phyloP scores from a whole-genome alignment of 192 early-diverging fungal species.

The Geranomyces michiganensis region DNA sequence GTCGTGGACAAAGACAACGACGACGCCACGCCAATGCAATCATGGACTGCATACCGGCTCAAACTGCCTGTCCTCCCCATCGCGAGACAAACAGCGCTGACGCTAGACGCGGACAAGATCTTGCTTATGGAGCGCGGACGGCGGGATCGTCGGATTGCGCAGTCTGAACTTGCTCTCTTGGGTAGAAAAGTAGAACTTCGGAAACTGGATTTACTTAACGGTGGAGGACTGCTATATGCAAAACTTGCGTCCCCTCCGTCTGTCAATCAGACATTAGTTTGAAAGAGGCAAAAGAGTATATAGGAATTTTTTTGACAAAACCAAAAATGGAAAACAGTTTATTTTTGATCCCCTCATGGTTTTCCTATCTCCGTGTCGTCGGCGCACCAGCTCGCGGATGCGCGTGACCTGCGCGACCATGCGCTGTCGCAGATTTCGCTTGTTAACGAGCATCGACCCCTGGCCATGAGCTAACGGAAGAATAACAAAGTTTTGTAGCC shows the following conservation, averaged over 20 bases:
- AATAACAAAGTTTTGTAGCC: background rate
- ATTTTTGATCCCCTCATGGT: too few relatives aligned
- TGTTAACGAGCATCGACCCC: background rate
- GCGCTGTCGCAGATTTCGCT: background rate
- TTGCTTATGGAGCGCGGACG: background rate
- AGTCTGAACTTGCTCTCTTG: background rate
- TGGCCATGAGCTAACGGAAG: background rate
- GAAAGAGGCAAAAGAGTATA: too few relatives aligned
- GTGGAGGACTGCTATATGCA: constrained; percentile 10
- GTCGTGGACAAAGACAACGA: background rate
- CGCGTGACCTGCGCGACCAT: background rate
- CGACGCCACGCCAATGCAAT: background rate
- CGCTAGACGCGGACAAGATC: background rate
- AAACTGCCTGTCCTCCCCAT: background rate
- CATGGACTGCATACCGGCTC: background rate
- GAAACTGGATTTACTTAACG: background rate
- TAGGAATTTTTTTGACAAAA: too few relatives aligned
- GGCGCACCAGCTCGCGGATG: too few relatives aligned
- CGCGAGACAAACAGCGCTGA: background rate
- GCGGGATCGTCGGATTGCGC: background rate
- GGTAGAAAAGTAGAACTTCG: background rate
- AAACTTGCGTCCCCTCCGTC: too few relatives aligned
- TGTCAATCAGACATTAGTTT: too few relatives aligned
- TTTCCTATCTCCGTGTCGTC: too few relatives aligned
- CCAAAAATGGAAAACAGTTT: too few relatives aligned